phyloP scores from a whole-genome alignment of 73 alveolate species.

The Blepharisma japonicum region DNA sequence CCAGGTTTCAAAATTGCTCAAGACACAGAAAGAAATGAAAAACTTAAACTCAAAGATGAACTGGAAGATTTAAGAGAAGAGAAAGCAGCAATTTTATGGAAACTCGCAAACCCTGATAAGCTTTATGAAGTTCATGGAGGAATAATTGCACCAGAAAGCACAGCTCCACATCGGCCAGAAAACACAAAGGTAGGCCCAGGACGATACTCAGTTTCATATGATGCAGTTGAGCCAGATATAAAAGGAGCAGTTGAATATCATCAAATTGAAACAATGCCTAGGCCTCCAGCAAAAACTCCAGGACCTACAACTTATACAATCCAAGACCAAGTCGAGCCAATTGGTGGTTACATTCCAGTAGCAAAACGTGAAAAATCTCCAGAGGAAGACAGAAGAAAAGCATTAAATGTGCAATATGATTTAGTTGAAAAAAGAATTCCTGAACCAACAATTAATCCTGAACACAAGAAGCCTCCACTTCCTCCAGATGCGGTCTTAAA shows the following conservation, averaged over 20 bases:
- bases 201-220: neutral
- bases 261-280: neutral
- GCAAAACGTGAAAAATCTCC: conserved; percentile 1
- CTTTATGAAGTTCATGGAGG: neutral
- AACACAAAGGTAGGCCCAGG: conserved; percentile 12
- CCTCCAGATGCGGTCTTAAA: neutral
- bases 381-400: neutral
- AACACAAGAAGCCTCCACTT: neutral
- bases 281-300: neutral
- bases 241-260: neutral
- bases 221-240: neutral
- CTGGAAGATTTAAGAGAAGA: neutral
- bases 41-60: neutral
- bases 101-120: neutral
- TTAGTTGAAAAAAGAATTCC: neutral
- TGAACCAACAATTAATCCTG: neutral
- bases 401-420: neutral
- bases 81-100: neutral
- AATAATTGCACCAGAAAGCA: neutral
- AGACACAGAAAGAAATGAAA: conserved; percentile 7
- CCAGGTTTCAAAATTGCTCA: neutral
- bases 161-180: neutral
- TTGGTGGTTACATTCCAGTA: conserved; percentile 12
- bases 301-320: neutral
- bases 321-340: neutral